Percentiles rank a stretch among this genome's conserved stretches.
Conservation (phyloP, 2,329 filamentous ascomycete species). For the Microcyclospora tardicrescens region DNA sequence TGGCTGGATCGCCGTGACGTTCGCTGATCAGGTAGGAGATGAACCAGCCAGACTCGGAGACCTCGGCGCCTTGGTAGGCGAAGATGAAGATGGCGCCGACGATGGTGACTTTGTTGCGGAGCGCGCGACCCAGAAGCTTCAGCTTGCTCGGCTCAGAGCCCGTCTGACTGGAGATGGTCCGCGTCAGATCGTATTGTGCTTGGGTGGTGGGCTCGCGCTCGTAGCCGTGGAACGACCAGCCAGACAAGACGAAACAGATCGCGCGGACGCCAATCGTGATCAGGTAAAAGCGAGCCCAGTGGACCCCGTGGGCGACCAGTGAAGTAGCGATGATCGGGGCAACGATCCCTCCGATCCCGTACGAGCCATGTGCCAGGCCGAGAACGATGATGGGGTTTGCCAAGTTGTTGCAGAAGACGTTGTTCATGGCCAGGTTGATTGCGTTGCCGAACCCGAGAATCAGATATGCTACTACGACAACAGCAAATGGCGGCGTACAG, state of each 20-base stretch:
- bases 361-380: conserved; percentile 54
- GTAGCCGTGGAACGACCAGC: conserved; percentile 58
- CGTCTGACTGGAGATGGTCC: conserved; percentile 25
- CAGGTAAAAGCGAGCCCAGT: conserved; percentile 63
- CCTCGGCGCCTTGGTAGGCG: conserved; percentile 73
- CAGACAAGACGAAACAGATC: conserved; percentile 43
- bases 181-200: conserved; percentile 32
- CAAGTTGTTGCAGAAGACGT: conserved; percentile 44
- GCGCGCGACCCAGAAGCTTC: conserved; percentile 37
- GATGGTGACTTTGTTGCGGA: conserved; percentile 48
- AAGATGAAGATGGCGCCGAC: conserved; percentile 74
- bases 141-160: conserved; percentile 33
- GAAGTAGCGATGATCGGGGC: conserved; percentile 64
- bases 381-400: conserved; percentile 39
- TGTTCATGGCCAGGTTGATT: conserved; percentile 41
- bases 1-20: conserved; percentile 53
- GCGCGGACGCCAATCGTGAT: conserved; percentile 48
- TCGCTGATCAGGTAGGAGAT: conserved; percentile 62
- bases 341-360: conserved; percentile 37
- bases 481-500: conserved; percentile 55
- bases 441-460: conserved; percentile 45
- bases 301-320: conserved; percentile 47
- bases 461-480: conserved; percentile 48
- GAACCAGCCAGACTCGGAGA: conserved; percentile 74
- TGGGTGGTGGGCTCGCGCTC: conserved; percentile 45